Percentiles rank a stretch among this genome's conserved stretches.
These are phyloP conservation scores for Rehmannia glutinosa DNA, from an alignment of 257 asterid genomes.

Conservation along the genomic window DNA sequence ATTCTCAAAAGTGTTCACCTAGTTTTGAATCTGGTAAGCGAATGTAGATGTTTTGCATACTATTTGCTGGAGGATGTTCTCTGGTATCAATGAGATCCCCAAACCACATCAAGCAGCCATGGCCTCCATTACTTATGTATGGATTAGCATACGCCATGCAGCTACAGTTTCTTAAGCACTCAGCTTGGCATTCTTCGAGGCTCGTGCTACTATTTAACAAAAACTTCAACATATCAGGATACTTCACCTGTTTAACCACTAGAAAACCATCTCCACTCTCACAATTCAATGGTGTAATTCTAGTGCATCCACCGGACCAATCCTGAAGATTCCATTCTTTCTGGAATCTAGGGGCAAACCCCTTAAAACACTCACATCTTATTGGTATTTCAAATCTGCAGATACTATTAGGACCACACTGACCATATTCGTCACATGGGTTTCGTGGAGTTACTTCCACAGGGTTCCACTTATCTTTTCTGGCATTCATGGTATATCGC, in stretches of 20 bases:
- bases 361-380: slow-evolving; percentile 16
- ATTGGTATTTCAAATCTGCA: background rate
- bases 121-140: slow-evolving; percentile 9
- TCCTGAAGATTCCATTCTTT: slow-evolving; percentile 9
- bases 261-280: slow-evolving; percentile 10
- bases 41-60: background rate
- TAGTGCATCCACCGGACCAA: slow-evolving; percentile 23
- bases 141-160: slow-evolving; percentile 27
- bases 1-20: background rate
- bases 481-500: background rate
- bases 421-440: slow-evolving; percentile 9
- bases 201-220: slow-evolving; percentile 16
- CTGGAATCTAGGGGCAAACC: background rate
- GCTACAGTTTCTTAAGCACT: slow-evolving; percentile 21
- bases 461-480: slow-evolving; percentile 11
- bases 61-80: background rate
- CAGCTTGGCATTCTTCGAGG: slow-evolving; percentile 16
- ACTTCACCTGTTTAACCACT: slow-evolving; percentile 2
- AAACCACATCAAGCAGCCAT: slow-evolving; percentile 24
- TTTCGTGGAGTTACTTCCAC: background rate
- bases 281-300: slow-evolving; percentile 12
- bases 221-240: slow-evolving; percentile 18
- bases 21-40: slow-evolving; percentile 9
- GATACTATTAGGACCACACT: slow-evolving; percentile 20
- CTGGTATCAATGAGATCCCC: slow-evolving; percentile 20